phyloP scores from a whole-genome alignment of 352 stramenopile genomes.

The Pythium sukuiense region DNA sequence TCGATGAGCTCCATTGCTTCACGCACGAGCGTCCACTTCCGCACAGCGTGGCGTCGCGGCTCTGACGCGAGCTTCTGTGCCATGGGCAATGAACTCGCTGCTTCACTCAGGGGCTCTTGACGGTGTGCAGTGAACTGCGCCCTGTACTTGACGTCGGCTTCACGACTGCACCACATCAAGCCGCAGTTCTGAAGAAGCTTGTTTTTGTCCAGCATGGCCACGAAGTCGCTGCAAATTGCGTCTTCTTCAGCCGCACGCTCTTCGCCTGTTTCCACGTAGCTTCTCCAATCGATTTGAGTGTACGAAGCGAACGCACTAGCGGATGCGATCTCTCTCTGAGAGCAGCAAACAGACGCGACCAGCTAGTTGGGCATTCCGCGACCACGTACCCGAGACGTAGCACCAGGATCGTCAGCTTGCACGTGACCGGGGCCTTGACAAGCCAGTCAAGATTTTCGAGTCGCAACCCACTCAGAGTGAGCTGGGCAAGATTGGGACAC shows the following conservation, averaged over 20 bases:
- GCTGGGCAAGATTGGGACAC: no score
- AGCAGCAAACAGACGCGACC: neutral
- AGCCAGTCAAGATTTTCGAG: constrained; percentile 10
- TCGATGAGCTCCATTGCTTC: no score
- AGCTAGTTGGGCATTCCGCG: neutral
- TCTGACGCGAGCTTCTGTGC: no score
- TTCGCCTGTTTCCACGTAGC: no score
- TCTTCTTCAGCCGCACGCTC: neutral
- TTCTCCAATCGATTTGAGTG: neutral
- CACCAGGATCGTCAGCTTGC: constrained; percentile 8
- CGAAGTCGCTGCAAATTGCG: neutral
- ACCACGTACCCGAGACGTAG: neutral
- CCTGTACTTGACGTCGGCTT: neutral
- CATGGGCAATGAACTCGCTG: no score
- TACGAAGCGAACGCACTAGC: constrained; percentile 8
- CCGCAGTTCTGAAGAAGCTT: constrained; percentile 6
- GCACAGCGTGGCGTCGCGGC: no score
- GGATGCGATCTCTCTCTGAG: constrained; percentile 8
- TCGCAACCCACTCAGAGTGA: no score
- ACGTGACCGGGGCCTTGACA: neutral
- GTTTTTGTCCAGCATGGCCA: constrained; percentile 16
- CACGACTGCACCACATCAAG: neutral
- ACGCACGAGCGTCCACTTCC: no score
- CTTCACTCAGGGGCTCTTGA: no score
- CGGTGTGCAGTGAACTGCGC: constrained; percentile 8